Conservation (phyloP, 2,329 filamentous ascomycete genomes). For the Rhytidhysteron rufulum region DNA sequence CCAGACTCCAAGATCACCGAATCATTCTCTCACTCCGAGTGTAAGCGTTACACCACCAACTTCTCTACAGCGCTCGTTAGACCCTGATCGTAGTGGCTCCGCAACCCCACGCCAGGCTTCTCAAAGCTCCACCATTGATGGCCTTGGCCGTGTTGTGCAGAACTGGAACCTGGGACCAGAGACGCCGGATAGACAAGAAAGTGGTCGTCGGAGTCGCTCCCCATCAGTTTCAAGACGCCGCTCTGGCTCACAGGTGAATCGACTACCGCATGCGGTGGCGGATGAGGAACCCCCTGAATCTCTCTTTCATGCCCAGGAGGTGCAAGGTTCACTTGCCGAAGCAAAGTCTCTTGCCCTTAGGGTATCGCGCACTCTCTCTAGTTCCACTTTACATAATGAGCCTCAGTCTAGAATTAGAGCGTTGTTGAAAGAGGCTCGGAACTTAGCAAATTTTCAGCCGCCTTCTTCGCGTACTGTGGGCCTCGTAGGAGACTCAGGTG, state of each 20-base stretch:
- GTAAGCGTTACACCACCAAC: neutral
- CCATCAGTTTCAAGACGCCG: conserved; percentile 15
- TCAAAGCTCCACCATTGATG: neutral
- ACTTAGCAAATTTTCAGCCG: conserved; percentile 36
- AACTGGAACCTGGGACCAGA: neutral
- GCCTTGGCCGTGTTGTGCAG: neutral
- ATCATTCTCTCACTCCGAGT: neutral
- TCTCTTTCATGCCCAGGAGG: neutral
- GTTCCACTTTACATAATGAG: conserved; percentile 32
- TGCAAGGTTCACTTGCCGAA: conserved; percentile 8
- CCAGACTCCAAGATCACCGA: neutral
- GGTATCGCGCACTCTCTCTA: conserved; percentile 32
- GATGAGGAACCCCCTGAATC: conserved; percentile 15
- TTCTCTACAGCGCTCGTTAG: neutral
- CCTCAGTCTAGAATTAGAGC: conserved; percentile 37
- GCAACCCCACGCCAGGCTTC: neutral
- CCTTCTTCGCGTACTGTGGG: conserved; percentile 42
- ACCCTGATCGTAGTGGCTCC: neutral
- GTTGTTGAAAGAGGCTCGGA: conserved; percentile 30
- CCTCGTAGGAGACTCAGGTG: conserved; percentile 49
- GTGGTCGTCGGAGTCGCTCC: conserved; percentile 1
- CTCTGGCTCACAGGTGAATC: conserved; percentile 10
- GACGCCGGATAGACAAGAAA: neutral
- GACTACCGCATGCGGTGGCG: conserved; percentile 10
- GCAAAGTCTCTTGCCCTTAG: conserved; percentile 30